Evolutionary conservation across 441 rosid genomes (phyloP).

Genomic region (Adansonia rubrostipa): DNA sequence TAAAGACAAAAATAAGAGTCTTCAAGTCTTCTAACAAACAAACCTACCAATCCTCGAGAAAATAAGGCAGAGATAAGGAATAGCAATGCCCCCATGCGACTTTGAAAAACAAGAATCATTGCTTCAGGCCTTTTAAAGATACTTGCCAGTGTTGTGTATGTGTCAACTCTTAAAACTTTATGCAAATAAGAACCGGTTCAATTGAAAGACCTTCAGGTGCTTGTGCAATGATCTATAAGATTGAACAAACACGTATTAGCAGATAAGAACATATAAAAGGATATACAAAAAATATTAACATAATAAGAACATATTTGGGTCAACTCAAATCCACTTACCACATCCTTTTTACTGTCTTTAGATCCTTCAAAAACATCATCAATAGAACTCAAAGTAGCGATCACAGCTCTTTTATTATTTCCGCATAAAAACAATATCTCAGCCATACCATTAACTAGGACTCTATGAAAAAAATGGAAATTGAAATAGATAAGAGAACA

Average conservation of each 20-base stretch:
- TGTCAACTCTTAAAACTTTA: conserved; percentile 67
- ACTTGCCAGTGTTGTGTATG: conserved; percentile 53
- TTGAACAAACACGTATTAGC: conserved; percentile 22
- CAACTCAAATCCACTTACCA: conserved; percentile 49
- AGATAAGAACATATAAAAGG: not conserved
- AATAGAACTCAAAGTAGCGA: conserved; percentile 56
- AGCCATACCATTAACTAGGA: conserved; percentile 85
- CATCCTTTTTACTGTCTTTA: conserved; percentile 42
- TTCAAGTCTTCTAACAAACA: conserved; percentile 9
- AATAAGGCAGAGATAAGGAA: conserved; percentile 94
- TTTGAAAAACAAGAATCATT: conserved; percentile 71
- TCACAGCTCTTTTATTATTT: conserved; percentile 65
- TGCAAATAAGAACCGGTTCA: conserved; percentile 80
- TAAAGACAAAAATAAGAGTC: conserved; percentile 3
- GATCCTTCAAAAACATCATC: conserved; percentile 42
- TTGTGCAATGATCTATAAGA: conserved; percentile 53
- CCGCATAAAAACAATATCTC: conserved; percentile 93
- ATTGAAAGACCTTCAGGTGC: conserved; percentile 67
- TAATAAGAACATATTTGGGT: conserved; percentile 17
- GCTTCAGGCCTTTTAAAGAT: conserved; percentile 59
- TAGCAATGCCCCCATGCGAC: conserved; percentile 91
- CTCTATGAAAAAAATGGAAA: conserved; percentile 45
- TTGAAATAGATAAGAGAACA: not conserved
- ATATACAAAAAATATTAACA: conserved; percentile 6
- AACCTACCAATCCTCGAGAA: conserved; percentile 92